Base-by-base conservation (phyloP, 2,329 filamentous ascomycete species). In the Capronia epimyces region DNA sequence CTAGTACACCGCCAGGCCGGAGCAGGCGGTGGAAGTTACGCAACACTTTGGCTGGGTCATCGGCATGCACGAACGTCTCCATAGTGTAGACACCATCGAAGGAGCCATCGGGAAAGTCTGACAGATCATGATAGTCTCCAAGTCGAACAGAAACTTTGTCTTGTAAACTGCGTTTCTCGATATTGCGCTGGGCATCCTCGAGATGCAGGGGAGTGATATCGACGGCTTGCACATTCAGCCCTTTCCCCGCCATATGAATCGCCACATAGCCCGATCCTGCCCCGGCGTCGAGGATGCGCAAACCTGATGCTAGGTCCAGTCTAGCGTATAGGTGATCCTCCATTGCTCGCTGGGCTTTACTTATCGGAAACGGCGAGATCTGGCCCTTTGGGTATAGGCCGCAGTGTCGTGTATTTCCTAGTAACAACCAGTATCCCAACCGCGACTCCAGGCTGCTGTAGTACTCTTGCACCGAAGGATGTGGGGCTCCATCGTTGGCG, bases 51-150 rank as follows among this genome's bases (percentile, higher is more conserved):
- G 67, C 56, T 0, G 74, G 71, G 32, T 78, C 69, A 1, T 71
- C 75, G 1, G 76, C 75, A 57, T 80, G 76, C 0, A 78, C 76
- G 41, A 80, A 71, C 0, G 76, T 78, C 62, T 80, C 75, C 71
- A 79, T 76, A 0, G 76, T 79, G 60, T 79, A 80, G 22, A 75
- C 64, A 2, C 76, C 77, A 47, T 80, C 75, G 36, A 75, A 70
- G 0, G 67, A 71, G 2, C 57, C 62, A 21, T 65, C 56, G 0
- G 57, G 47, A 18, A 78, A 43, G 9, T 43, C 64, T 1, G 73
- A 68, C 1, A 80, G 66, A 53, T 78, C 65, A 55, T 80, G 76
- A 57, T 79, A 80, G 56, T 80, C 75, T 62, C 69, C 72, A 52
- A 67, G 67, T 3, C 59, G 60, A 13, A 74, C 70, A 1, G 62